Evolutionary conservation across 805 yeast genomes (phyloP).

Genomic region (Candida glaebosa): DNA sequence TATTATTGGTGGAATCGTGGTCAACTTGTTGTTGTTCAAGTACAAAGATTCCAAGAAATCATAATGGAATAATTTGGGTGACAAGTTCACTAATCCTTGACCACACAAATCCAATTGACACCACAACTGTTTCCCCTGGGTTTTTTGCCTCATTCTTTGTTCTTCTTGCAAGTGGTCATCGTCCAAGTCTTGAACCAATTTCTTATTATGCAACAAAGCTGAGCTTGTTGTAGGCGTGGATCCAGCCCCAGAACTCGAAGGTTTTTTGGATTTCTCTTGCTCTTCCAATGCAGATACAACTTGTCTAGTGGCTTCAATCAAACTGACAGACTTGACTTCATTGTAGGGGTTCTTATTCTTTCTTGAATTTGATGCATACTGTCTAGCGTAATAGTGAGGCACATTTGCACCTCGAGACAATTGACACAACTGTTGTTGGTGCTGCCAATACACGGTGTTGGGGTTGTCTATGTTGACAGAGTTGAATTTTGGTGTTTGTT

Average conservation of each 20-base stretch:
- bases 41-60: constrained; percentile 82
- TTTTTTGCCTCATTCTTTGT: constrained; percentile 56
- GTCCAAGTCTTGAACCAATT: constrained; percentile 45
- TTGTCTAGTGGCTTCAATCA: constrained; percentile 41
- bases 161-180: constrained; percentile 51
- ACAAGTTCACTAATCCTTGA: constrained; percentile 69
- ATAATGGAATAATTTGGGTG: constrained; percentile 76
- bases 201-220: constrained; percentile 41
- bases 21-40: constrained; percentile 80
- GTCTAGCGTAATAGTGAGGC: constrained; percentile 82
- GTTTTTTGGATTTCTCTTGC: constrained; percentile 43
- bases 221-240: constrained; percentile 36
- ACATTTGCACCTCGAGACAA: constrained; percentile 60
- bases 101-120: constrained; percentile 90
- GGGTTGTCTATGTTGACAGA: constrained; percentile 31
- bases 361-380: constrained; percentile 69
- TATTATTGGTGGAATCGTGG: constrained; percentile 62
- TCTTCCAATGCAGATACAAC: constrained; percentile 36
- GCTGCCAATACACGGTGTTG: constrained; percentile 64
- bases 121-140: constrained; percentile 82
- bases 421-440: constrained; percentile 70
- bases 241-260: constrained; percentile 13
- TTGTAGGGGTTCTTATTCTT: constrained; percentile 37
- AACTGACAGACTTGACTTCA: constrained; percentile 34
- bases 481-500: constrained; percentile 22